A percentile compares a stretch with the other conserved stretches of the same genome.
These are phyloP conservation scores for Clavispora asparagi DNA, from an alignment of 805 yeast species.

Conservation along the genomic window DNA sequence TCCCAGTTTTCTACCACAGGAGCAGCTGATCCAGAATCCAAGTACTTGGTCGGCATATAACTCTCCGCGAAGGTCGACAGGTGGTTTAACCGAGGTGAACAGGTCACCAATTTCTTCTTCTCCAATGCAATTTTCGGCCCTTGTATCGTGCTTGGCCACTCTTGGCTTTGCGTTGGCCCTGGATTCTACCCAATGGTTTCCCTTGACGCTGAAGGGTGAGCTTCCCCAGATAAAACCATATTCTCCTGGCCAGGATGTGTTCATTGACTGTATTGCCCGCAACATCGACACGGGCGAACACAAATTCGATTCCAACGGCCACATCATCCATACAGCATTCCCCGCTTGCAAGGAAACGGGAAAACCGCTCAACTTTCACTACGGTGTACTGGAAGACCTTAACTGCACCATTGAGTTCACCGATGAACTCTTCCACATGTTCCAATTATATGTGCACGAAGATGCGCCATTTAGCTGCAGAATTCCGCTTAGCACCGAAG, in stretches of 20 bases:
- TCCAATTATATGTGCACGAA: slow-evolving; percentile 72
- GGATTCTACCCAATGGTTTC: slow-evolving; percentile 20
- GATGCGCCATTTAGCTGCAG: slow-evolving; percentile 73
- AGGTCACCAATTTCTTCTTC: not conserved
- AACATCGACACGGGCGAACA: slow-evolving; percentile 76
- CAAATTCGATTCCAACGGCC: slow-evolving; percentile 55
- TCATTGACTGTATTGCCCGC: slow-evolving; percentile 58
- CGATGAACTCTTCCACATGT: slow-evolving; percentile 62
- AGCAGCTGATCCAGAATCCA: not conserved
- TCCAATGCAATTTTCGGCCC: not conserved
- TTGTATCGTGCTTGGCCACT: not conserved
- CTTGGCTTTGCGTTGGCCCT: not conserved
- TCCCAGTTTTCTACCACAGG: too few relatives aligned
- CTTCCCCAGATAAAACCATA: slow-evolving; percentile 36
- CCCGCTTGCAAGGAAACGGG: slow-evolving; percentile 65
- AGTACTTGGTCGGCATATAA: not conserved
- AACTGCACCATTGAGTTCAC: slow-evolving; percentile 58
- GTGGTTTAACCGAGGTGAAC: not conserved
- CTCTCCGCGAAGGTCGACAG: not conserved
- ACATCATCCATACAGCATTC: slow-evolving; percentile 53
- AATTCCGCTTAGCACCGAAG: slow-evolving; percentile 45
- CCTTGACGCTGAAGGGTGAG: slow-evolving; percentile 33
- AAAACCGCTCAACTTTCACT: slow-evolving; percentile 50
- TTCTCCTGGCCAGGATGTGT: slow-evolving; percentile 35
- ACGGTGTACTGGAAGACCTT: slow-evolving; percentile 45